Evolutionary conservation across 768 basidiomycete species (phyloP).

Genomic region (Auricularia heimuer): DNA sequence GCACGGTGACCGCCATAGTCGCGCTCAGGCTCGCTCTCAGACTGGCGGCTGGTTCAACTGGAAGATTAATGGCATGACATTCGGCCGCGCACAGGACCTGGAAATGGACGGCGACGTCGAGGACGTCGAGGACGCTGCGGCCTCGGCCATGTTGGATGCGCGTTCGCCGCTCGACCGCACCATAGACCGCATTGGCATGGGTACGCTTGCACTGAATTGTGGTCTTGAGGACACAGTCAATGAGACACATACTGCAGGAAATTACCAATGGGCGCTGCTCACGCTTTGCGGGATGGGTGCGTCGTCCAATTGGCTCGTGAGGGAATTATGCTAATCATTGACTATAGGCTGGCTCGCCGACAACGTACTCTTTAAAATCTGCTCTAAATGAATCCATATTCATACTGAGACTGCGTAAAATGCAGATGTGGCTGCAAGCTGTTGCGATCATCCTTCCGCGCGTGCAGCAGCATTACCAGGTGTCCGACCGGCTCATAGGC

Average conservation of each 20-base stretch:
- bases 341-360: conserved; percentile 82
- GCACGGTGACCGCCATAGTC: too few species aligned
- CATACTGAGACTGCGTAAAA: background rate
- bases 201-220: conserved; percentile 22
- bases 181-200: conserved; percentile 88
- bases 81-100: too few species aligned
- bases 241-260: conserved; percentile 27
- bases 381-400: background rate
- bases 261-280: conserved; percentile 73
- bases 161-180: conserved; percentile 62
- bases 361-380: conserved; percentile 45
- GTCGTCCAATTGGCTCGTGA: background rate
- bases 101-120: conserved; percentile 7
- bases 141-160: background rate
- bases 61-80: too few species aligned
- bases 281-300: conserved; percentile 82
- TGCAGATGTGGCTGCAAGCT: conserved; percentile 89
- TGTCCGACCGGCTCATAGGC: conserved; percentile 27
- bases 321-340: conserved; percentile 1
- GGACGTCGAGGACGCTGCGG: conserved; percentile 18
- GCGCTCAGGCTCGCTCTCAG: too few species aligned
- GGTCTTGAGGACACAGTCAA: background rate
- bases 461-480: conserved; percentile 79
- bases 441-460: conserved; percentile 92
- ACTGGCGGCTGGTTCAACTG: too few species aligned